phyloP scores from a whole-genome alignment of 2,329 filamentous ascomycete species.

The Claviceps spartinae region DNA sequence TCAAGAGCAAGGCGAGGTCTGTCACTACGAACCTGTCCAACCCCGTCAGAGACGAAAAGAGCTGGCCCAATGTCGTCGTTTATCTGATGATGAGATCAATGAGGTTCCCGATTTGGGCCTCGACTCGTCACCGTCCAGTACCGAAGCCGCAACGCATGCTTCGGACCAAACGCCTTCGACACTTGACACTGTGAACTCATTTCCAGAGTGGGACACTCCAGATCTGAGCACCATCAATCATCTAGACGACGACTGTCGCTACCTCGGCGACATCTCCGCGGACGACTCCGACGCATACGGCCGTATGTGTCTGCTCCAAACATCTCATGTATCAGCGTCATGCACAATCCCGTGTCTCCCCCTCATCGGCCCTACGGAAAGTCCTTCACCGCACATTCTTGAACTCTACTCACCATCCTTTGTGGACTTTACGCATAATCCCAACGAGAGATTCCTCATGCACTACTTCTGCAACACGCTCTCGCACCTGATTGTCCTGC shows the following conservation, averaged over 20 bases:
- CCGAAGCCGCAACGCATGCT: not conserved
- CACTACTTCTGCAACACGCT: conserved; percentile 52
- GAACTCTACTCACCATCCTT: conserved; percentile 41
- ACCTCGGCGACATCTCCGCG: conserved; percentile 6
- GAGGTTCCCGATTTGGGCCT: not conserved
- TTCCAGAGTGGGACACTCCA: conserved; percentile 10
- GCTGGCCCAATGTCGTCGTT: conserved; percentile 4
- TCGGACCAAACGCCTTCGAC: conserved; percentile 6
- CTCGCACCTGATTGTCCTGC: conserved; percentile 51
- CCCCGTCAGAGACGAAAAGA: conserved; percentile 25
- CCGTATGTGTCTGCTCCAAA: not conserved
- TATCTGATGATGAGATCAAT: not conserved
- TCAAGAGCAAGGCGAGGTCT: conserved; percentile 32
- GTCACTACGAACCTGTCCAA: conserved; percentile 34
- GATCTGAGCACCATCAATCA: not conserved
- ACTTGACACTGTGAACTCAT: conserved; percentile 6
- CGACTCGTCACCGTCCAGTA: not conserved
- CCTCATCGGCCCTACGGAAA: conserved; percentile 11
- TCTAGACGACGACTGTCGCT: conserved; percentile 5
- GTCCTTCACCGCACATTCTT: conserved; percentile 21
- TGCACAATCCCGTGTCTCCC: conserved; percentile 13
- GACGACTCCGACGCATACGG: not conserved
- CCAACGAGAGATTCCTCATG: conserved; percentile 40
- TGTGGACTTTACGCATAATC: conserved; percentile 41
- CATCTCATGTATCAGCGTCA: conserved; percentile 3